Percentiles rank a stretch among this genome's conserved stretches.
Evolutionary conservation across 1,139 yeast genomes (phyloP).

Genomic region (Yamadazyma blattariae): DNA sequence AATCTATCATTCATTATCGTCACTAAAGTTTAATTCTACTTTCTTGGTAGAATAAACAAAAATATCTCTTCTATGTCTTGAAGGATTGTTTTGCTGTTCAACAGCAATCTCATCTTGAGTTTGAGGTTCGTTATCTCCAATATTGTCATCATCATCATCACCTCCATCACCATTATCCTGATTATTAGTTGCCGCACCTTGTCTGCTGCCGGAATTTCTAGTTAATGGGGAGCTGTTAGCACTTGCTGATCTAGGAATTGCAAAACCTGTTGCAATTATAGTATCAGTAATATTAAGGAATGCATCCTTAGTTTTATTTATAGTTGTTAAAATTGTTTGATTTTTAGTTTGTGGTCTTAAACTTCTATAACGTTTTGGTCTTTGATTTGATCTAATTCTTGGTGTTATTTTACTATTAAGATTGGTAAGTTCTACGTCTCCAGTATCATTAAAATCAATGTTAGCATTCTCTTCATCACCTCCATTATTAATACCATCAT

Average conservation of each 20-base stretch:
- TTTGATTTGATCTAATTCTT: neutral
- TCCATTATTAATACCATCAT: slow-evolving; percentile 7
- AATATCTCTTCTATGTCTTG: slow-evolving; percentile 39
- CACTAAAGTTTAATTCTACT: slow-evolving; percentile 40
- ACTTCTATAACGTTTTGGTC: slow-evolving; percentile 5
- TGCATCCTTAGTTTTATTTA: slow-evolving; percentile 31
- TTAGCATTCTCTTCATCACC: slow-evolving; percentile 2
- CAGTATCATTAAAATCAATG: slow-evolving; percentile 3
- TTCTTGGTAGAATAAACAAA: slow-evolving; percentile 57
- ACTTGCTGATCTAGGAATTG: slow-evolving; percentile 55
- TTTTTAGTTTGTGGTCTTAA: slow-evolving; percentile 4
- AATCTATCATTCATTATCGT: too few relatives aligned
- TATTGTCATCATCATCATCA: slow-evolving; percentile 6
- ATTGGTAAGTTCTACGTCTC: neutral
- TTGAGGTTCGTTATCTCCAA: neutral
- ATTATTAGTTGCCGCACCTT: neutral
- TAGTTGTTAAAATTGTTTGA: slow-evolving; percentile 11
- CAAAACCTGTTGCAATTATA: slow-evolving; percentile 58
- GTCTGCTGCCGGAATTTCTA: neutral
- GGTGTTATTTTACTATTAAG: neutral
- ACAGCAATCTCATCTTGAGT: slow-evolving; percentile 2
- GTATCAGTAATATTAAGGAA: slow-evolving; percentile 50
- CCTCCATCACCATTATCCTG: neutral
- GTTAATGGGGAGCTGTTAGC: slow-evolving; percentile 18
- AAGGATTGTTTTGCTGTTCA: slow-evolving; percentile 6